Percentiles rank a stretch among this genome's conserved stretches.
phyloP scores from a whole-genome alignment of 2,329 filamentous ascomycete genomes.

The Phialocephala subalpina region DNA sequence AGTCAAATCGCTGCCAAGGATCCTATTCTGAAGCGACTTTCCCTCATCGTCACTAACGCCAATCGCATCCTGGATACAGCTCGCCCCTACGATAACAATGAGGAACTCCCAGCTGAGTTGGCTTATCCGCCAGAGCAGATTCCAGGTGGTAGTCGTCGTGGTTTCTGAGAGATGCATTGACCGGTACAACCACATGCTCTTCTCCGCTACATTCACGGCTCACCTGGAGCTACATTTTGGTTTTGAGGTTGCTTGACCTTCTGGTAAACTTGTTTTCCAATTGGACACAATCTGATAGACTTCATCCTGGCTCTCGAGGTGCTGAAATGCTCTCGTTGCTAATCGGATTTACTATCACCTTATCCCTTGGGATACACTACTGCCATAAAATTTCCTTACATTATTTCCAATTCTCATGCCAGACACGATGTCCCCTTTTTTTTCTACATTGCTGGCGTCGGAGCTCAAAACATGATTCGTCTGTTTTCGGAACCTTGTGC shows the following conservation, averaged over 20 bases:
- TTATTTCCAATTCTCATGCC: slow-evolving; percentile 22
- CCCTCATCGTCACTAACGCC: slow-evolving; percentile 49
- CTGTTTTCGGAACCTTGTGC: slow-evolving; percentile 18
- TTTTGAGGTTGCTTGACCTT: slow-evolving; percentile 34
- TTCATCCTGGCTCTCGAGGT: slow-evolving; percentile 35
- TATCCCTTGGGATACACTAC: slow-evolving; percentile 21
- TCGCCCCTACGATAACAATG: slow-evolving; percentile 22
- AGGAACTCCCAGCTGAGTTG: slow-evolving; percentile 21
- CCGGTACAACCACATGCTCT: neutral
- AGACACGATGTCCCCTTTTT: slow-evolving; percentile 20
- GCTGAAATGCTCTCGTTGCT: slow-evolving; percentile 43
- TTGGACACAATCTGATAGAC: slow-evolving; percentile 28
- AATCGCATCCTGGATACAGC: slow-evolving; percentile 42
- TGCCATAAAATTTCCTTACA: slow-evolving; percentile 25
- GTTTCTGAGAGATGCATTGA: neutral
- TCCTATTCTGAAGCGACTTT: slow-evolving; percentile 56
- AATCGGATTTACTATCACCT: slow-evolving; percentile 16
- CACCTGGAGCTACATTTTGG: slow-evolving; percentile 29
- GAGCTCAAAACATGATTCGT: slow-evolving; percentile 30
- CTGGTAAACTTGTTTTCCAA: slow-evolving; percentile 32
- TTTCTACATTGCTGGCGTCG: slow-evolving; percentile 34
- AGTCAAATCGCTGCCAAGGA: slow-evolving; percentile 56
- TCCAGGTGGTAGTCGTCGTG: neutral
- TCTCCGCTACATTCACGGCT: slow-evolving; percentile 17
- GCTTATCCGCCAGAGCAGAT: slow-evolving; percentile 8